Base-by-base conservation (phyloP, 129 eudicot genomes). In the Glebionis coronaria region DNA sequence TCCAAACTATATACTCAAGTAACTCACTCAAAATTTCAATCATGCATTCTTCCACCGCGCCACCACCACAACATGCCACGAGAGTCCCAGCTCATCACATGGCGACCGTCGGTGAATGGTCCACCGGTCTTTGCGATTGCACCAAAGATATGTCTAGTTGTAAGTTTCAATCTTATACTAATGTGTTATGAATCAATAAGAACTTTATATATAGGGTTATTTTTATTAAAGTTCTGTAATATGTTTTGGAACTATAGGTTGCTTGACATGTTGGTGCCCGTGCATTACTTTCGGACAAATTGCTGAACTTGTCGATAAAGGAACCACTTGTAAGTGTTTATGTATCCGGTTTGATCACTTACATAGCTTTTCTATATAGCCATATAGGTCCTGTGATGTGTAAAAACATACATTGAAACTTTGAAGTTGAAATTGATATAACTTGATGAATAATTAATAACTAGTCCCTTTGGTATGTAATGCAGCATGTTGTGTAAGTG, bases 271-370 rank as follows among this genome's bases (percentile, higher is more conserved):
- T 23, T 78, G 83, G 62, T 84, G 86, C 44, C 90, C 87, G 1
- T 85, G 90, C 70, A 56, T 81, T 20, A 69, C 91, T 7, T 76
- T 79, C 4, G 87, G 87, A 35, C 68, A 38, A 68, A 71, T 85
- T 67, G 81, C 84, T 0, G 90, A 85, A 73, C 68, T 81, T 58
- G 73, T 83, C 9, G 89, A 81, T 62, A 67, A 70, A 27, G 95
- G 95, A 27, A 53, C 85, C 16, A 78, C 81, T 1, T 73, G 85
- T 86, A 84, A 81, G 86, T 65, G 0, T 63, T 23, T 23, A 23
- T 23, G 1, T 1, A 23, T 23, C 25, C 25, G 25, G 25, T 23
- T 23, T 23, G 25, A 23, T 23, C 25, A 23, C 25, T 23, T 23
- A 21, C 38, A 9, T 23, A 23, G 25, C 25, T 23, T 23, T 23